Conservation (phyloP, 352 stramenopile species). For the Globisporangium spinosum region DNA sequence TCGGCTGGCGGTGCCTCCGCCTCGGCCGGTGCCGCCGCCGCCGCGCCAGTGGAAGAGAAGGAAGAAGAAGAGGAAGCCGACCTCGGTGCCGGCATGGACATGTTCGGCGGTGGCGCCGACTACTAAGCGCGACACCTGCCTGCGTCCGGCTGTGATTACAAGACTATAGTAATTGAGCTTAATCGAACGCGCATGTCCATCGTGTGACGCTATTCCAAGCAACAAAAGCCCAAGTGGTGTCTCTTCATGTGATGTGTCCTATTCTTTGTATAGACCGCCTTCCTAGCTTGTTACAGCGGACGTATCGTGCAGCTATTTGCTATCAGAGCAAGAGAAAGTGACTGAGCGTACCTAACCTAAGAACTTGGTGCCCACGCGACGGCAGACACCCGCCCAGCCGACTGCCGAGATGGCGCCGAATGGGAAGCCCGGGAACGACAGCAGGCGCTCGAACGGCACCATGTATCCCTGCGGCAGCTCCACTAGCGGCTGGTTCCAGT, state of each 20-base stretch:
- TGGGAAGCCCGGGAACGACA: slow-evolving; percentile 76
- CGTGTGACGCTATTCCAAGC: slow-evolving; percentile 44
- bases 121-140: slow-evolving; percentile 49
- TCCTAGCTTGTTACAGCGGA: not conserved
- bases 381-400: slow-evolving; percentile 71
- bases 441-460: slow-evolving; percentile 69
- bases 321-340: not conserved
- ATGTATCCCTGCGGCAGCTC: slow-evolving; percentile 72
- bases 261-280: not conserved
- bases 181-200: slow-evolving; percentile 45
- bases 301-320: not conserved
- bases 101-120: slow-evolving; percentile 80
- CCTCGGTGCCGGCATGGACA: slow-evolving; percentile 75
- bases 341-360: slow-evolving; percentile 31
- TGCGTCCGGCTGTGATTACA: slow-evolving; percentile 13
- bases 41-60: slow-evolving; percentile 44
- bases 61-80: slow-evolving; percentile 82
- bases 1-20: slow-evolving; percentile 31
- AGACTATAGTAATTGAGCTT: slow-evolving; percentile 37
- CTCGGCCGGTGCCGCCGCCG: slow-evolving; percentile 25
- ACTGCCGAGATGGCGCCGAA: slow-evolving; percentile 71
- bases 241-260: not conserved
- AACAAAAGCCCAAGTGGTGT: not conserved
- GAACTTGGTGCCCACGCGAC: slow-evolving; percentile 67
- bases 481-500: slow-evolving; percentile 76